Percentiles rank a stretch among this genome's conserved stretches.
These are phyloP conservation scores for Erodium texanum DNA, from an alignment of 441 rosid species.

Conservation along the genomic window DNA sequence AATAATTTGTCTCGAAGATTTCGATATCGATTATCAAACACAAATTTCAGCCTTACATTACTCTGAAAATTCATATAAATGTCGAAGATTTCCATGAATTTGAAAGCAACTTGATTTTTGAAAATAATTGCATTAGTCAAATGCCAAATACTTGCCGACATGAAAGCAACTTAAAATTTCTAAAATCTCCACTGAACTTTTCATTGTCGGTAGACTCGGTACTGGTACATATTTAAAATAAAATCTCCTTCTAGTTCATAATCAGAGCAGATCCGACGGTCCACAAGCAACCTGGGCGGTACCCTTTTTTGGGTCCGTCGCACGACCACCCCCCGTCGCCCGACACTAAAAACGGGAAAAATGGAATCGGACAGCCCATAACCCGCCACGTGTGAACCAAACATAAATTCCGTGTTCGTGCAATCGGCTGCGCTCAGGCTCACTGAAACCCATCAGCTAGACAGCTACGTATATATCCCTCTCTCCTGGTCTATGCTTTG, in stretches of 20 bases:
- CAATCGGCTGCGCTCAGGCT: slow-evolving; percentile 5
- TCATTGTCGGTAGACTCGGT: neutral
- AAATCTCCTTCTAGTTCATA: neutral
- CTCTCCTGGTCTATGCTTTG: too few species aligned
- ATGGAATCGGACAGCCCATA: neutral
- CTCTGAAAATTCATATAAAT: too few species aligned
- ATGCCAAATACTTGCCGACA: neutral
- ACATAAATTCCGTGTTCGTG: slow-evolving; percentile 10
- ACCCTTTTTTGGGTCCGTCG: too few species aligned
- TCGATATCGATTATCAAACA: too few species aligned
- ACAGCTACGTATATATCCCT: too few species aligned
- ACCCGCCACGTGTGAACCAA: slow-evolving; percentile 20
- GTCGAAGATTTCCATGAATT: too few species aligned
- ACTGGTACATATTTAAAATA: neutral
- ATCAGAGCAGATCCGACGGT: neutral
- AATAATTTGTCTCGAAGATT: too few species aligned
- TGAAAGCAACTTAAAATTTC: neutral
- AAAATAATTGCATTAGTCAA: too few species aligned
- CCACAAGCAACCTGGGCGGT: too few species aligned
- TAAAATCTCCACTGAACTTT: neutral
- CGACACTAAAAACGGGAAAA: slow-evolving; percentile 19
- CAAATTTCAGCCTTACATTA: too few species aligned
- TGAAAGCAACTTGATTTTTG: too few species aligned
- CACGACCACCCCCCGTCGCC: slow-evolving; percentile 23
- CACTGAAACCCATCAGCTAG: neutral